Evolutionary conservation across 805 yeast species (phyloP).

Genomic region (Grigorovia transvaalensis): DNA sequence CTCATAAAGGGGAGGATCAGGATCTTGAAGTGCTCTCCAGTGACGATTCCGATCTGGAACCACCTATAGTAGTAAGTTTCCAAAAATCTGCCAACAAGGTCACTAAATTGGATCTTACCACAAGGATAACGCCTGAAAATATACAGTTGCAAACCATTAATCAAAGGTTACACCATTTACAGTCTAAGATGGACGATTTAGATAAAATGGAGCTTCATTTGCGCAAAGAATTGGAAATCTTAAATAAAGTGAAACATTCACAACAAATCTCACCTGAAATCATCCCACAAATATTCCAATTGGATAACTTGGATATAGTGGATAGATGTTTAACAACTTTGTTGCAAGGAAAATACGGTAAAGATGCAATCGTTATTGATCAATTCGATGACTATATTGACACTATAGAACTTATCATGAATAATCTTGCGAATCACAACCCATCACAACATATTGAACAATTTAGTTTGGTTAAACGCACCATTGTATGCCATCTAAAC

Average conservation of each 20-base stretch:
- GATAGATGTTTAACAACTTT: background rate
- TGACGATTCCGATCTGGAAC: background rate
- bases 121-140: background rate
- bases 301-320: background rate
- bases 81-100: background rate
- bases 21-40: background rate
- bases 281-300: too few relatives aligned
- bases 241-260: background rate
- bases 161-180: background rate
- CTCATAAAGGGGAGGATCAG: constrained; percentile 3
- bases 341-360: background rate
- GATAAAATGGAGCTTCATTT: background rate
- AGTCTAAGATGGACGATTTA: background rate
- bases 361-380: background rate
- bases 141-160: background rate
- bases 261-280: background rate
- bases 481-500: background rate
- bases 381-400: background rate
- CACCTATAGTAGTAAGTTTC: background rate
- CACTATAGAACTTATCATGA: background rate
- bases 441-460: background rate
- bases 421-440: background rate
- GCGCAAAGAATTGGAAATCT: background rate
- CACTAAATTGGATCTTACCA: background rate
- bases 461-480: background rate